phyloP scores from a whole-genome alignment of 1,284 basidiomycete genomes.

The Boletellus dicymbophilus region DNA sequence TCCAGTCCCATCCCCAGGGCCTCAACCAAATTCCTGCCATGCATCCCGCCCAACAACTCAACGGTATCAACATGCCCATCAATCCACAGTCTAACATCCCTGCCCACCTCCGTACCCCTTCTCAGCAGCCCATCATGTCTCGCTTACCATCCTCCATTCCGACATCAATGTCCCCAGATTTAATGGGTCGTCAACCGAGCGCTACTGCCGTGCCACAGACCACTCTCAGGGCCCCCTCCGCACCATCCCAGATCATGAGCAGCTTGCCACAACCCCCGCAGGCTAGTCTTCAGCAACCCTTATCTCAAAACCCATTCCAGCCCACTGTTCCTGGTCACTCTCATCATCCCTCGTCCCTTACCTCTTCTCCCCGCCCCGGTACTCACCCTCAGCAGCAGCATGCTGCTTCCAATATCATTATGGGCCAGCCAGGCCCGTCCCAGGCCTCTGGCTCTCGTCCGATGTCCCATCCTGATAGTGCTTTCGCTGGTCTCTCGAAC shows the following conservation, averaged over 20 bases:
- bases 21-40: conserved; percentile 43
- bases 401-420: conserved; percentile 40
- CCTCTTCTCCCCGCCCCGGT: conserved; percentile 49
- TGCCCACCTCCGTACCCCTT: conserved; percentile 34
- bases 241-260: conserved; percentile 47
- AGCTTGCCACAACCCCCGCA: conserved; percentile 48
- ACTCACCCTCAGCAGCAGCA: conserved; percentile 42
- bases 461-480: conserved; percentile 47
- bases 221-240: conserved; percentile 41
- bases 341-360: conserved; percentile 39
- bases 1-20: conserved; percentile 49
- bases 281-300: conserved; percentile 38
- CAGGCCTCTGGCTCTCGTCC: conserved; percentile 44
- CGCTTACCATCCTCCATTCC: conserved; percentile 40
- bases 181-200: conserved; percentile 40
- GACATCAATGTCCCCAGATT: conserved; percentile 44
- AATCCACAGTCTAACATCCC: conserved; percentile 40
- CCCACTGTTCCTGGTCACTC: conserved; percentile 35
- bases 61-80: conserved; percentile 44
- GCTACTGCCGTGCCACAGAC: conserved; percentile 40
- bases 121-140: conserved; percentile 34
- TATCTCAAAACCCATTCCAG: conserved; percentile 47
- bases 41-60: conserved; percentile 37
- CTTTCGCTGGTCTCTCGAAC: conserved; percentile 47
- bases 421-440: conserved; percentile 45